Evolutionary conservation across 257 asterid species (phyloP), one percentile per base, ranked within the genome.

Genomic region (Ocimum tenuiflorum): DNA sequence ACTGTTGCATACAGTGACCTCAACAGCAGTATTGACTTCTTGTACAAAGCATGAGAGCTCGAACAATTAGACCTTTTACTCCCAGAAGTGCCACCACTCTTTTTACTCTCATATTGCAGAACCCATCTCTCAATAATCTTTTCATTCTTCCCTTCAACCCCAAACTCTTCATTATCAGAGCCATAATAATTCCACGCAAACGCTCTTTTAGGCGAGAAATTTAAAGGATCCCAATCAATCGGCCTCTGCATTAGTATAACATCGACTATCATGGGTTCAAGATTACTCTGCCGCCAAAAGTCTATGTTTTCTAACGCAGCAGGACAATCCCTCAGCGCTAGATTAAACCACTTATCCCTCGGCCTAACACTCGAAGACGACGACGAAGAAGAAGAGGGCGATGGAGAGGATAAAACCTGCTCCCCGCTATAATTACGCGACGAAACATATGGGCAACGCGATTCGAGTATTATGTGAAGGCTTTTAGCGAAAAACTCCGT

Each of bases 111-210:
- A 68, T 86, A 91, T 75, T 84, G 89, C 63, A 91, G 63, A 73
- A 91, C 71, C 97, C 97, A 91, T 73, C 97, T 88, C 89, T 91
- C 97, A 49, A 91, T 72, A 24, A 91, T 79, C 83, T 77, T 86
- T 51, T 82, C 96, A 5, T 68, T 79, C 73, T 60, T 81, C 10
- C 50, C 72, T 68, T 78, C 85, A 61, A 69, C 23, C 50, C 79
- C 79, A 63, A 72, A 80, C 14, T 82, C 95, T 7, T 85, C 95
- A 51, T 76, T 77, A 42, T 81, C 91, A 4, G 85, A 81, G 63
- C 79, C 81, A 81, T 80, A 79, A 63, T 23, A 75, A 31, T 31
- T 31, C 36, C 36, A 7, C 4, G 0, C 64, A 47, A 65, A 67
- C 31, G 74, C 81, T 58, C 66, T 65, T 69, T 70, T 76, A 0